These are phyloP conservation scores for Terfezia boudieri DNA, from an alignment of 495 filamentous ascomycete genomes.

Conservation along the genomic window DNA sequence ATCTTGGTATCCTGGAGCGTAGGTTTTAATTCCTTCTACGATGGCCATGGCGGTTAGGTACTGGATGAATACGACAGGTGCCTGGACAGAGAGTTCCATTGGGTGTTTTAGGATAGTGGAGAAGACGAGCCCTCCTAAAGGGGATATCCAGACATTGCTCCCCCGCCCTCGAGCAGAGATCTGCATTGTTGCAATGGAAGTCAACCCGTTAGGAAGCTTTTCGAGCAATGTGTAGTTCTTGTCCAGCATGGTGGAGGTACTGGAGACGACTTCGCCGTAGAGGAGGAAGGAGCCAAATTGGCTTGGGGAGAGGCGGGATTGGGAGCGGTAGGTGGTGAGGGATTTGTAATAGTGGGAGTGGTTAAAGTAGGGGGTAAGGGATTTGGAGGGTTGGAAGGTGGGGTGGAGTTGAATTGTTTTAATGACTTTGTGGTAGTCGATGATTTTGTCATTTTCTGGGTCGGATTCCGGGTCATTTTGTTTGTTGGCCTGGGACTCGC, in stretches of 20 bases:
- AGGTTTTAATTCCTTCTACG: conserved; percentile 61
- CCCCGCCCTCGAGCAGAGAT: conserved; percentile 81
- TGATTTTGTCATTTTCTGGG: conserved; percentile 29
- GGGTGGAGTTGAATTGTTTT: conserved; percentile 56
- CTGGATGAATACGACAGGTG: conserved; percentile 63
- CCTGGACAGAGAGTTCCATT: conserved; percentile 48
- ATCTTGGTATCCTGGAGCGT: conserved; percentile 47
- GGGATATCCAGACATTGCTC: conserved; percentile 85
- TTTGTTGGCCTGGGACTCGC: too few relatives aligned
- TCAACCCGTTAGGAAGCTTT: conserved; percentile 59
- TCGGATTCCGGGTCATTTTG: not conserved
- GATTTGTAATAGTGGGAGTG: conserved; percentile 59
- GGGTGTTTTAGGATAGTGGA: conserved; percentile 64
- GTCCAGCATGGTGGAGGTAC: conserved; percentile 85
- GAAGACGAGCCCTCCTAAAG: conserved; percentile 65
- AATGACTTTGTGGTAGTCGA: conserved; percentile 51
- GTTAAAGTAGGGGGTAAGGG: conserved; percentile 74
- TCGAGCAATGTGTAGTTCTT: conserved; percentile 65
- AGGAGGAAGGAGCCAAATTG: conserved; percentile 57
- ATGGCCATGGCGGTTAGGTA: conserved; percentile 84
- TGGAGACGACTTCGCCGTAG: conserved; percentile 84
- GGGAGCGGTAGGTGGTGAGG: conserved; percentile 40
- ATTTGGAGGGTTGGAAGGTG: conserved; percentile 40
- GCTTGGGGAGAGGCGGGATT: conserved; percentile 29
- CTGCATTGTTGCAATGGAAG: conserved; percentile 77